phyloP scores from a whole-genome alignment of 352 stramenopile genomes.

The Elongisporangium anandrum region DNA sequence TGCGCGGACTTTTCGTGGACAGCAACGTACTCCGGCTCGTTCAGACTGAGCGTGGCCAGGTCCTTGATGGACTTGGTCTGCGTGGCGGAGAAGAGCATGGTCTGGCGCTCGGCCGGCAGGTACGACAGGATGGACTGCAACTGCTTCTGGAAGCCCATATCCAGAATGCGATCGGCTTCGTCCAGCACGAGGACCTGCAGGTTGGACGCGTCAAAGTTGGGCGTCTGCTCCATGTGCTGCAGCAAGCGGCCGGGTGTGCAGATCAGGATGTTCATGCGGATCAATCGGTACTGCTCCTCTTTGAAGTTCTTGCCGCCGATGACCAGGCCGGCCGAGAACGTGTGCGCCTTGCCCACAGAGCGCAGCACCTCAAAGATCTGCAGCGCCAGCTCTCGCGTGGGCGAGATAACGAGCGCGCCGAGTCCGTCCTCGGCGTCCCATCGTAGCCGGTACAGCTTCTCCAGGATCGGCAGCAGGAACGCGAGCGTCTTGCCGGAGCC shows the following conservation, averaged over 20 bases:
- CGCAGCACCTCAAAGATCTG: conserved; percentile 99
- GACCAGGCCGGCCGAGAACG: conserved; percentile 95
- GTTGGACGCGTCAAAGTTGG: conserved; percentile 93
- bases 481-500: conserved; percentile 94
- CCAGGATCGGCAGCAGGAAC: conserved; percentile 86
- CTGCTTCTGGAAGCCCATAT: conserved; percentile 99
- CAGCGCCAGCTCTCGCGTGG: conserved; percentile 97
- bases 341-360: conserved; percentile 93
- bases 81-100: conserved; percentile 96
- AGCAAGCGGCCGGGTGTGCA: conserved; percentile 95
- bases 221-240: conserved; percentile 99
- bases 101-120: conserved; percentile 93
- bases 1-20: conserved; percentile 92
- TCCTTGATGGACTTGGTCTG: conserved; percentile 98
- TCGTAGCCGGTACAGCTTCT: conserved; percentile 86
- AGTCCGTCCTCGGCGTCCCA: conserved; percentile 93
- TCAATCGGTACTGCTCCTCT: conserved; percentile 94
- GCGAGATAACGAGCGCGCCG: conserved; percentile 95
- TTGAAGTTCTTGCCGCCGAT: conserved; percentile 96
- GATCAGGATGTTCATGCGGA: conserved; percentile 97
- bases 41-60: conserved; percentile 93
- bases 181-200: conserved; percentile 98
- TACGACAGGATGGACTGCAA: conserved; percentile 96
- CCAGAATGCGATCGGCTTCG: conserved; percentile 98
- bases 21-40: conserved; percentile 96